These are phyloP conservation scores for Melaleuca quinquenervia DNA, from an alignment of 345 rosid species.

Conservation along the genomic window DNA sequence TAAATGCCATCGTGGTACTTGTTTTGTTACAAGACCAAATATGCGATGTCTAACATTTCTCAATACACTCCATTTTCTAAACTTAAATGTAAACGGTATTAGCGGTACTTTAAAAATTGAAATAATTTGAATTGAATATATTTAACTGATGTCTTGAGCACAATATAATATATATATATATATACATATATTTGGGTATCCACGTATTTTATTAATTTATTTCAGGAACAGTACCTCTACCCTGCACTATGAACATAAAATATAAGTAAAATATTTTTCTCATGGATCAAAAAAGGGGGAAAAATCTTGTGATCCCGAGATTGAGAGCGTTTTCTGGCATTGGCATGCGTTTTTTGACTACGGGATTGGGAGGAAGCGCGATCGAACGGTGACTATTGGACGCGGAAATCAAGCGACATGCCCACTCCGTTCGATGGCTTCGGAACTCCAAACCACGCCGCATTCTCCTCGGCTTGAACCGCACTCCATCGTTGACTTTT, in stretches of 20 bases:
- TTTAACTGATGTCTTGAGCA: neutral
- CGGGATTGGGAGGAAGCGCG: neutral
- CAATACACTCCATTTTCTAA: neutral
- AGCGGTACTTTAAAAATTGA: neutral
- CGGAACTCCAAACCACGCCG: neutral
- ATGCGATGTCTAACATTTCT: neutral
- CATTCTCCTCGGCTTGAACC: neutral
- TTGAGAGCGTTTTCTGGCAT: neutral
- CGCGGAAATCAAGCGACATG: slow-evolving; percentile 2
- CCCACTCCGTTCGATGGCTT: neutral
- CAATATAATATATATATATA: neutral
- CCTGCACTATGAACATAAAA: neutral
- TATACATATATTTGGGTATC: neutral
- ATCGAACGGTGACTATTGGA: slow-evolving; percentile 1
- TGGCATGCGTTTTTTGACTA: neutral
- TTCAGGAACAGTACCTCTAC: neutral
- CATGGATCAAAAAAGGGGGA: neutral
- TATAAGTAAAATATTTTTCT: neutral
- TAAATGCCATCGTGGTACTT: neutral
- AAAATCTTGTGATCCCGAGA: neutral
- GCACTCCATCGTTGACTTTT: neutral
- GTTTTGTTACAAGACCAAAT: no score
- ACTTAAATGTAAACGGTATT: neutral
- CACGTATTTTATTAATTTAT: neutral
- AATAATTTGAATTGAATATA: neutral